Conservation (phyloP, 1,284 basidiomycete genomes). For the Cryptococcus sp. region DNA sequence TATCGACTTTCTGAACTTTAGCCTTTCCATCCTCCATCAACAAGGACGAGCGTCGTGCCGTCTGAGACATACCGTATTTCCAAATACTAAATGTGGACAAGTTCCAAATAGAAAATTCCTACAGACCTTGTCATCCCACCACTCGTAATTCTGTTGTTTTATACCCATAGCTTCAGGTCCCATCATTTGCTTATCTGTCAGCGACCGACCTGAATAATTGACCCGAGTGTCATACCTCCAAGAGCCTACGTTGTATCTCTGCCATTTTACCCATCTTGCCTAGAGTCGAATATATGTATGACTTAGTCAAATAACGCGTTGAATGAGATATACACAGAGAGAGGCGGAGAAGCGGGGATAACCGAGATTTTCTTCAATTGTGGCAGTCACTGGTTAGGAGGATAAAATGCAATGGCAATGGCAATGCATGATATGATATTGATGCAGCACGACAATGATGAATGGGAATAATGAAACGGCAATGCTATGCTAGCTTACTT, state of each 20-base stretch:
- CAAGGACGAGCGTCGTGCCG: not conserved
- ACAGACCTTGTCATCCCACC: slow-evolving; percentile 99
- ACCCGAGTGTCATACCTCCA: slow-evolving; percentile 38
- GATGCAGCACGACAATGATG: no score
- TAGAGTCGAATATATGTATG: not conserved
- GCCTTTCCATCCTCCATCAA: not conserved
- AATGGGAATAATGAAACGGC: no score
- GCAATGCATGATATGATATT: no score
- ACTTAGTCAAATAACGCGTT: not conserved
- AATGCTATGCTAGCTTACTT: no score
- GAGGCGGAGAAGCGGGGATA: not conserved
- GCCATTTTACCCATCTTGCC: slow-evolving; percentile 49
- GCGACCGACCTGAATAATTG: no score
- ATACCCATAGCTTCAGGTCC: slow-evolving; percentile 98
- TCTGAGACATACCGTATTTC: slow-evolving; percentile 89
- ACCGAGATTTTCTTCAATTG: no score
- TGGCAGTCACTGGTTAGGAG: no score
- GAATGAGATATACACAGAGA: not conserved
- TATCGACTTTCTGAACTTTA: slow-evolving; percentile 87
- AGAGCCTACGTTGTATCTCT: slow-evolving; percentile 50
- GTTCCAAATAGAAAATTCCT: slow-evolving; percentile 96
- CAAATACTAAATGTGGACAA: slow-evolving; percentile 95
- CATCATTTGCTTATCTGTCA: slow-evolving; percentile 85
- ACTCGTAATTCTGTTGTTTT: slow-evolving; percentile 83
- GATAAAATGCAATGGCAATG: no score